These are phyloP conservation scores for Pichia sp. DNA, from an alignment of 1,139 yeast genomes.

Conservation along the genomic window DNA sequence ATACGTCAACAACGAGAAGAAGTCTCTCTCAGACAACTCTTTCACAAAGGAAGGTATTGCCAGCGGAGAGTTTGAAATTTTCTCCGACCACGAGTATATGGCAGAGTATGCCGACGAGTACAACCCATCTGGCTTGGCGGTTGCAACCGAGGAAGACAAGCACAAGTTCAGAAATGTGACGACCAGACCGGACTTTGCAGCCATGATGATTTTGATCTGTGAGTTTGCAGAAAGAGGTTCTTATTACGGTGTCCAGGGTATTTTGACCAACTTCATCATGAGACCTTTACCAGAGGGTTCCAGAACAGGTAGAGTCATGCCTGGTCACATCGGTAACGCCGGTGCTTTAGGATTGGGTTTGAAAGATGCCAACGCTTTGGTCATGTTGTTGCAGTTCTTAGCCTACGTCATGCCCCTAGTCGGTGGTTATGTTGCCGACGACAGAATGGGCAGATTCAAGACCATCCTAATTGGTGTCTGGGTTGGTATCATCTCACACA, in stretches of 20 bases:
- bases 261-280: conserved; percentile 41
- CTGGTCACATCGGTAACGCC: conserved; percentile 20
- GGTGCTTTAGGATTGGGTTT: conserved; percentile 42
- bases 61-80: conserved; percentile 26
- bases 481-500: conserved; percentile 38
- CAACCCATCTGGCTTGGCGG: conserved; percentile 27
- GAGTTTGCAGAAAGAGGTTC: conserved; percentile 48
- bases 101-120: conserved; percentile 28
- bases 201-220: conserved; percentile 37
- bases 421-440: conserved; percentile 45
- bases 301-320: conserved; percentile 30
- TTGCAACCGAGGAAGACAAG: conserved; percentile 42
- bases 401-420: conserved; percentile 43
- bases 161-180: conserved; percentile 38
- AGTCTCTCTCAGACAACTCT: not conserved
- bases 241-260: conserved; percentile 38
- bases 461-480: conserved; percentile 42
- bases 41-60: not conserved
- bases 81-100: conserved; percentile 20
- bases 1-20: not conserved
- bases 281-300: conserved; percentile 50
- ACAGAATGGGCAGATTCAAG: conserved; percentile 39
- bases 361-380: conserved; percentile 39
- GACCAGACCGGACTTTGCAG: conserved; percentile 37
- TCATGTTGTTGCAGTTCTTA: conserved; percentile 38